Evolutionary conservation across 352 stramenopile species (phyloP), one percentile per base, ranked within the genome.

Genomic region (Globisporangium solare): DNA sequence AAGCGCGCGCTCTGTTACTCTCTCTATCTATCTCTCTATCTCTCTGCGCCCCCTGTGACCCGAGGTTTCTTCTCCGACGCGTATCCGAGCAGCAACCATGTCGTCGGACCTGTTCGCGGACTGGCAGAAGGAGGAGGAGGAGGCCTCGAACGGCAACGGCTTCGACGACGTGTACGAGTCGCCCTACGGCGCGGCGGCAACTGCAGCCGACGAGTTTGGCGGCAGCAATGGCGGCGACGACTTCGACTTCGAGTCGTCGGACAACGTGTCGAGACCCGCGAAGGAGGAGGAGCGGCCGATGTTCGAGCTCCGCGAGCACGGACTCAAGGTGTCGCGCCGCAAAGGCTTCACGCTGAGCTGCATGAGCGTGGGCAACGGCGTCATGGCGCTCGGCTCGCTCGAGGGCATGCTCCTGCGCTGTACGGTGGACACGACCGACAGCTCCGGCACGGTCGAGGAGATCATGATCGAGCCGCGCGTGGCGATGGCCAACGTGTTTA

Each of bases 401-500:
- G 85, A 95, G 52, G 85, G 85, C 11, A 79, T 89, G 67, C 66
- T 95, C 20, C 59, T 95, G 43, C 79, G 85, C 18, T 95, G 85
- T 60, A 82, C 83, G 0, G 80, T 84, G 13, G 83, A 93, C 41
- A 69, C 83, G 21, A 95, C 85, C 2, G 85, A 95, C 60, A 88
- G 77, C 52, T 64, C 61, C 15, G 80, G 83, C 2, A 61, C 68
- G 0, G 70, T 95, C 35, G 86, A 95, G 56, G 86, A 95, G 65
- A 94, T 95, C 67, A 91, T 89, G 79, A 92, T 95, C 56, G 86
- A 95, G 61, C 83, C 86, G 39, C 85, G 82, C 53, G 81, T 93
- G 10, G 83, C 80, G 51, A 92, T 95, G 78, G 52, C 77, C 27
- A 79, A 77, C 11, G 74, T 94, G 47, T 92, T 91, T 40, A 73